Percentiles rank a stretch among this genome's conserved stretches.
Conservation (phyloP, 1,284 basidiomycete species). For the Termitomyces sp. region DNA sequence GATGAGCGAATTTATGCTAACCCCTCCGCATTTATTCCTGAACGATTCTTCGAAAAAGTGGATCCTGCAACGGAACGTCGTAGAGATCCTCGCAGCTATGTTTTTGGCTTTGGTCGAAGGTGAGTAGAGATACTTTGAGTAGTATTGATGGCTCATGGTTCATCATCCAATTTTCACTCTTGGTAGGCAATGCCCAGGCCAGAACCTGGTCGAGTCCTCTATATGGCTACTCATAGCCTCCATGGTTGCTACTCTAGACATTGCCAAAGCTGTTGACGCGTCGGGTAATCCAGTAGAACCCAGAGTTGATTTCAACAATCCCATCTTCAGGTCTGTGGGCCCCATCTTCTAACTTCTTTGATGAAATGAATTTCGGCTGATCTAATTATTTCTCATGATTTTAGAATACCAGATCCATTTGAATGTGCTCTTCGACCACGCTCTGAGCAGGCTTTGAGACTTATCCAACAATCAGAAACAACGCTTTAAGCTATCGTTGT, state of each 20-base stretch:
- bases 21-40: constrained; percentile 43
- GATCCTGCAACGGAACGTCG: constrained; percentile 29
- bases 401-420: constrained; percentile 43
- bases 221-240: constrained; percentile 46
- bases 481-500: constrained; percentile 9
- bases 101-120: constrained; percentile 57
- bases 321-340: constrained; percentile 36
- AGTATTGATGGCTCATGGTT: neutral
- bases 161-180: neutral
- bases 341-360: neutral
- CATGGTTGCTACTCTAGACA: constrained; percentile 48
- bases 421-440: constrained; percentile 43
- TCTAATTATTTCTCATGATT: neutral
- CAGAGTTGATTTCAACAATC: constrained; percentile 40
- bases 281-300: constrained; percentile 41
- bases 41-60: constrained; percentile 37
- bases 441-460: constrained; percentile 37
- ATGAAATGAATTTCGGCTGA: neutral
- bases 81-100: constrained; percentile 40
- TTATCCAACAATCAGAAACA: constrained; percentile 34
- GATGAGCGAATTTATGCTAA: constrained; percentile 43
- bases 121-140: constrained; percentile 15
- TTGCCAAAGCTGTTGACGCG: constrained; percentile 44
- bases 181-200: constrained; percentile 40
- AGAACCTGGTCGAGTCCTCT: constrained; percentile 47